phyloP scores from a whole-genome alignment of 169 alveolate genomes.

The Eimeria falciformis region DNA sequence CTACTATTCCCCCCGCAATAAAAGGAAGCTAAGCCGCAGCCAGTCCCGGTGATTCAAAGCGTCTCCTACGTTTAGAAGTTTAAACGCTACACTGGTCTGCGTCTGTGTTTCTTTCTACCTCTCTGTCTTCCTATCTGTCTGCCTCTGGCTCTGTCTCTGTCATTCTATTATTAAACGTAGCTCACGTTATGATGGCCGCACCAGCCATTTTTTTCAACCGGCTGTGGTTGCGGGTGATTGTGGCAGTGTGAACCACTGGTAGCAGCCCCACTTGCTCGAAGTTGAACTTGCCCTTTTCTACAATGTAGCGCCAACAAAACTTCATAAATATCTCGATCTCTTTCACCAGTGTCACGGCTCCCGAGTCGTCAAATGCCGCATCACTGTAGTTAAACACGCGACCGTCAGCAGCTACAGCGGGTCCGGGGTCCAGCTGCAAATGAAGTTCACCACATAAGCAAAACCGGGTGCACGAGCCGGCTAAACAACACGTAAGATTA shows the following conservation, averaged over 20 bases:
- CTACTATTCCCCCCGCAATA: too few relatives aligned
- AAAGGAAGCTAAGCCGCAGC: too few relatives aligned
- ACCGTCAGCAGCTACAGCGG: slow-evolving; percentile 69
- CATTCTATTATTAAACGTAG: too few relatives aligned
- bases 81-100: too few relatives aligned
- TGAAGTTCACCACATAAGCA: neutral
- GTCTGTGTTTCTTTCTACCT: too few relatives aligned
- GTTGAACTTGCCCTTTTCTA: slow-evolving; percentile 71
- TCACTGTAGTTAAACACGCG: slow-evolving; percentile 56
- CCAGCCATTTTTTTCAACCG: slow-evolving; percentile 40
- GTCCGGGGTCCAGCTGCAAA: slow-evolving; percentile 74
- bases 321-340: slow-evolving; percentile 67
- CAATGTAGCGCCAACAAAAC: slow-evolving; percentile 72
- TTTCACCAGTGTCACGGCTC: slow-evolving; percentile 42
- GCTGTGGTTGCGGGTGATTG: slow-evolving; percentile 52
- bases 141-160: too few relatives aligned
- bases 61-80: too few relatives aligned
- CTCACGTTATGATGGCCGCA: slow-evolving; percentile 73
- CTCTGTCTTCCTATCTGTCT: too few relatives aligned
- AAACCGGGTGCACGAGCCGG: too few relatives aligned
- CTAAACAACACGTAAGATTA: too few relatives aligned
- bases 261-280: slow-evolving; percentile 69
- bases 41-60: too few relatives aligned
- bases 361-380: slow-evolving; percentile 52
- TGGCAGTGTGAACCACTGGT: slow-evolving; percentile 75